Conservation (phyloP, 108 stramenopile species). For the Aurantiochytrium sp. region DNA sequence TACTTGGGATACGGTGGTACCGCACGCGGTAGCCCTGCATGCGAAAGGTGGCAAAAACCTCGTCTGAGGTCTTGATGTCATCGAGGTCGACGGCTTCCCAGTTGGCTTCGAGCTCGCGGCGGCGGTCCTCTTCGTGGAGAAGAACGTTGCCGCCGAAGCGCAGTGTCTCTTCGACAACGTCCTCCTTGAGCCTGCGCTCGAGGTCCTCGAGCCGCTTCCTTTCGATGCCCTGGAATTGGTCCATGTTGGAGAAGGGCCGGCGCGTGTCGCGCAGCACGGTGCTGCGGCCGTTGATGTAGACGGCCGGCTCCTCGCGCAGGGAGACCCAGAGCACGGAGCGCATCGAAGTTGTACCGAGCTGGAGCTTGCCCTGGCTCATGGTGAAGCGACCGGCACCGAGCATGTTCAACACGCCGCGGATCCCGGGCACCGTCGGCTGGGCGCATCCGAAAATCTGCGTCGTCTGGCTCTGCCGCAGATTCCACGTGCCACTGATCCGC, state of each 20-base stretch:
- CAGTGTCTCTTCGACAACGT: not conserved
- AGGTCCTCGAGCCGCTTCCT: not conserved
- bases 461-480: constrained; percentile 10
- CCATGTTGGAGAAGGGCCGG: not conserved
- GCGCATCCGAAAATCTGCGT: constrained; percentile 1
- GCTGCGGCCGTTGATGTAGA: constrained; percentile 23
- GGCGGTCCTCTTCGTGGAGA: constrained; percentile 6
- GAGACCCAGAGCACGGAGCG: not conserved
- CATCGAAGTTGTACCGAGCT: not conserved
- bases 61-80: constrained; percentile 6
- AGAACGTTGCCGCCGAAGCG: not conserved
- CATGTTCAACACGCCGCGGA: not conserved
- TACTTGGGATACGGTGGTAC: not conserved
- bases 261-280: not conserved
- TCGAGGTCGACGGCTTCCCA: not conserved
- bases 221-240: constrained; percentile 12
- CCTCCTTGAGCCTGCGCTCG: constrained; percentile 10
- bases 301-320: not conserved
- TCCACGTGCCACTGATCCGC: not conserved
- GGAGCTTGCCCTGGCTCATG: not conserved
- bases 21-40: constrained; percentile 26
- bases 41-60: not conserved
- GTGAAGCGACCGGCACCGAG: not conserved
- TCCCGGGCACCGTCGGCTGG: constrained; percentile 4
- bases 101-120: constrained; percentile 10